phyloP scores from a whole-genome alignment of 495 filamentous ascomycete species.

The Hypoxylon trugodes region DNA sequence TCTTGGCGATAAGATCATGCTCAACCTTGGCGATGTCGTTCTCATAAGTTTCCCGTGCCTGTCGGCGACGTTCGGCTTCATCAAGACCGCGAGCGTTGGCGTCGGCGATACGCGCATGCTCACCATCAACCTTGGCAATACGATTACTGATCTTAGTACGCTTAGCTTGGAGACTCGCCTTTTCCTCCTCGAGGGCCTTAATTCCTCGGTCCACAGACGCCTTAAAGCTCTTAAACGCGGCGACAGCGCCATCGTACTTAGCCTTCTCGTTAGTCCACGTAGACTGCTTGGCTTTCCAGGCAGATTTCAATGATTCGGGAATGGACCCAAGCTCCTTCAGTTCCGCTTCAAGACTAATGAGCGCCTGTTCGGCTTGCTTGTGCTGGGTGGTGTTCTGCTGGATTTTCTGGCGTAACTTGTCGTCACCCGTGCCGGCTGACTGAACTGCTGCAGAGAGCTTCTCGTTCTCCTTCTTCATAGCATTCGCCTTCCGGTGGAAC shows the following conservation, averaged over 20 bases:
- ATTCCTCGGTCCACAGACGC: conserved; percentile 69
- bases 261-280: conserved; percentile 71
- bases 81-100: conserved; percentile 79
- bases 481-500: conserved; percentile 74
- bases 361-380: conserved; percentile 80
- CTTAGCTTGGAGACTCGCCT: conserved; percentile 72
- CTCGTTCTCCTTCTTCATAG: conserved; percentile 82
- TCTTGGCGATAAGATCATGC: conserved; percentile 49
- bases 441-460: conserved; percentile 71
- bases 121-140: conserved; percentile 76
- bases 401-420: conserved; percentile 80
- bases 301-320: conserved; percentile 70
- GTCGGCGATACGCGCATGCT: conserved; percentile 78
- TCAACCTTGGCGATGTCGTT: conserved; percentile 70
- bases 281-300: conserved; percentile 67
- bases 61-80: conserved; percentile 74
- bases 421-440: conserved; percentile 81
- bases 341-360: conserved; percentile 66
- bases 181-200: conserved; percentile 70
- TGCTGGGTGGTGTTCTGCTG: conserved; percentile 79
- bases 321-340: conserved; percentile 72
- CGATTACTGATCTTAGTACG: conserved; percentile 80
- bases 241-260: conserved; percentile 65
- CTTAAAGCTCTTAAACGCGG: conserved; percentile 69
- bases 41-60: conserved; percentile 71